phyloP scores from a whole-genome alignment of 768 basidiomycete species.

The Boletus vinaceobasis region DNA sequence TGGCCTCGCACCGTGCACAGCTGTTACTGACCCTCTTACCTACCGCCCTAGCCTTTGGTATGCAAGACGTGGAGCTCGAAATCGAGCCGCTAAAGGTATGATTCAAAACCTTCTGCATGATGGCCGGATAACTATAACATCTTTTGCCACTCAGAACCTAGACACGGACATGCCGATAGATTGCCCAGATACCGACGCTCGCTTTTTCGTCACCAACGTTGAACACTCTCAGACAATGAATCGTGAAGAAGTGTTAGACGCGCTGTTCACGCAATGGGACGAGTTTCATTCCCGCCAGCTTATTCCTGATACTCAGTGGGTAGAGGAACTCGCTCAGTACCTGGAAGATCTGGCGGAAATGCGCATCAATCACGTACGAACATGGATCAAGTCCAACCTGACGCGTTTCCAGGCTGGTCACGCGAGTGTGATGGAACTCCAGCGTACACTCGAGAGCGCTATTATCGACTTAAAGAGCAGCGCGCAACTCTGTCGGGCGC shows the following conservation, averaged over 20 bases:
- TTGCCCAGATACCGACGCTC: constrained; percentile 32
- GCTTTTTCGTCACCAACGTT: constrained; percentile 32
- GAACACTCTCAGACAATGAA: constrained; percentile 12
- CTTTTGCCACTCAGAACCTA: constrained; percentile 40
- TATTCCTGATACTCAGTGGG: constrained; percentile 42
- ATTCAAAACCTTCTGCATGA: neutral
- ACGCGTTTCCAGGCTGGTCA: constrained; percentile 45
- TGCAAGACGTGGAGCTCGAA: constrained; percentile 43
- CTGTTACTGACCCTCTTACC: constrained; percentile 40
- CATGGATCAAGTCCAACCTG: constrained; percentile 51
- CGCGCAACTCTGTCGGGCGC: constrained; percentile 48
- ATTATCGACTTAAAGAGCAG: constrained; percentile 46
- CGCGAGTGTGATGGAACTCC: constrained; percentile 43
- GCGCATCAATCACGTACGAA: constrained; percentile 45
- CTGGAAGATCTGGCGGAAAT: constrained; percentile 41
- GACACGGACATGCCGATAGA: constrained; percentile 46
- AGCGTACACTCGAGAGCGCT: constrained; percentile 40
- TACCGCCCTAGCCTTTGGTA: constrained; percentile 47
- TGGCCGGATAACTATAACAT: neutral
- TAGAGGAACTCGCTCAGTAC: constrained; percentile 35
- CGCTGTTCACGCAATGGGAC: constrained; percentile 31
- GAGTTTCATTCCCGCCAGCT: constrained; percentile 31
- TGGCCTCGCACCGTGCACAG: constrained; percentile 45
- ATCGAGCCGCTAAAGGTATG: constrained; percentile 48
- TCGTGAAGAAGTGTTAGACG: constrained; percentile 9